Percentiles rank a stretch among this genome's conserved stretches.
These are phyloP conservation scores for Sanghuangporus weigelae DNA, from an alignment of 1,284 basidiomycete genomes.

Conservation along the genomic window DNA sequence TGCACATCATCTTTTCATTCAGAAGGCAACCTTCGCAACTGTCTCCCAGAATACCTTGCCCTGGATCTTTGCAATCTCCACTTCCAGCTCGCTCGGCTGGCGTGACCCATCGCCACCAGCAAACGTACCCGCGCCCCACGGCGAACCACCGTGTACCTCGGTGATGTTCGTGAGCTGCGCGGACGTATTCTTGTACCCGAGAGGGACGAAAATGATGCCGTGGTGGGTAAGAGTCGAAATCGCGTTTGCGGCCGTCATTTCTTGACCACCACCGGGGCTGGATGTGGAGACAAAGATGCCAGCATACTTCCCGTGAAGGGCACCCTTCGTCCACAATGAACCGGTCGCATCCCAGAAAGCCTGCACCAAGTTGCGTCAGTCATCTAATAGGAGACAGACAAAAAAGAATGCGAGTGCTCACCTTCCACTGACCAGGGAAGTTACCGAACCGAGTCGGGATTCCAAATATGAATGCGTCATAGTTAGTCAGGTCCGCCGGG, in stretches of 20 bases:
- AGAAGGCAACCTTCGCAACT: slow-evolving; percentile 38
- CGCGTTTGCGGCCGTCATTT: slow-evolving; percentile 58
- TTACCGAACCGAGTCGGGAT: slow-evolving; percentile 77
- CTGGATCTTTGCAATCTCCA: slow-evolving; percentile 61
- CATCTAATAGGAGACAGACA: background rate
- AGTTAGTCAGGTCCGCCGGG: slow-evolving; percentile 58
- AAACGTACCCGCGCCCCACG: slow-evolving; percentile 75
- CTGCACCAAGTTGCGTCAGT: slow-evolving; percentile 29
- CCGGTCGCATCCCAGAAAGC: slow-evolving; percentile 82
- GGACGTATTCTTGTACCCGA: slow-evolving; percentile 66
- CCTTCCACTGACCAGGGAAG: slow-evolving; percentile 70
- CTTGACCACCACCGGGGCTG: slow-evolving; percentile 68
- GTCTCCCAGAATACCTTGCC: slow-evolving; percentile 54
- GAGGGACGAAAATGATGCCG: slow-evolving; percentile 73
- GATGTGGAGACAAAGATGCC: slow-evolving; percentile 67
- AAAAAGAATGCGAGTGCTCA: slow-evolving; percentile 22
- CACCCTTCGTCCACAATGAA: slow-evolving; percentile 66
- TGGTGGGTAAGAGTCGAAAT: slow-evolving; percentile 79
- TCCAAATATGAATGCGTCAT: slow-evolving; percentile 68
- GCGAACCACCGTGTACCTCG: slow-evolving; percentile 69
- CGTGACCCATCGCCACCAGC: slow-evolving; percentile 60
- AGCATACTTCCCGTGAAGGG: slow-evolving; percentile 78
- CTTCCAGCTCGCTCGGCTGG: slow-evolving; percentile 56
- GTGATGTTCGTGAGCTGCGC: slow-evolving; percentile 51
- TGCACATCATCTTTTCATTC: too few relatives aligned